Conservation (phyloP, 345 rosid species). For the Eucalyptus cloeziana region DNA sequence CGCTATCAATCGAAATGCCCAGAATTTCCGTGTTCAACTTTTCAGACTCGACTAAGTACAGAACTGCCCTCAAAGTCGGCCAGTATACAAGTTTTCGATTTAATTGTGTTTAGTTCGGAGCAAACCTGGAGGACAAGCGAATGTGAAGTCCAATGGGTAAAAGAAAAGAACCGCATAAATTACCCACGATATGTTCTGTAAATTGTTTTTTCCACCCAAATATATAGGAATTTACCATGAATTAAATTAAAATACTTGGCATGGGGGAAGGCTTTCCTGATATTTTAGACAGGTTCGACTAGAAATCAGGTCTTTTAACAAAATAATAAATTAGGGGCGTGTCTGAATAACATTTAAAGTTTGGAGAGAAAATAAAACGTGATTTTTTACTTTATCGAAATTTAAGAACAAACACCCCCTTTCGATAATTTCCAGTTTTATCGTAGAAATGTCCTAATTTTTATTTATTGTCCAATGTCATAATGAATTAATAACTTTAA, state of each 20-base stretch:
- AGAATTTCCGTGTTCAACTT: constrained; percentile 72
- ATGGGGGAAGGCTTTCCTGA: neutral
- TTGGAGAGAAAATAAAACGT: neutral
- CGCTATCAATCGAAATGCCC: constrained; percentile 85
- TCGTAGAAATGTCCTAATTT: neutral
- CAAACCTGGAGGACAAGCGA: constrained; percentile 91
- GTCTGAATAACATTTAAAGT: neutral
- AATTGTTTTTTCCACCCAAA: neutral
- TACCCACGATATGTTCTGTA: too few species aligned
- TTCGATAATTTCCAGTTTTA: neutral
- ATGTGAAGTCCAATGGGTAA: constrained; percentile 95
- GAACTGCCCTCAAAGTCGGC: neutral
- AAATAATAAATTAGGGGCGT: neutral
- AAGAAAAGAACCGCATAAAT: constrained; percentile 74
- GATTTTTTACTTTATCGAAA: neutral
- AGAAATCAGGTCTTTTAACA: neutral
- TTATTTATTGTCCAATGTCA: neutral
- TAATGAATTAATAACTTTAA: neutral
- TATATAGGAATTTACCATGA: neutral
- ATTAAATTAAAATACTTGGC: neutral
- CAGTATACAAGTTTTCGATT: neutral
- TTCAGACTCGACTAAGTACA: constrained; percentile 40
- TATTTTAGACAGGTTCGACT: neutral
- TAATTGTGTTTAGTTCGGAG: neutral
- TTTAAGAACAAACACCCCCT: neutral